Base-by-base conservation (phyloP, 2,329 filamentous ascomycete species). In the Aspergillus pseudoviridinutans region DNA sequence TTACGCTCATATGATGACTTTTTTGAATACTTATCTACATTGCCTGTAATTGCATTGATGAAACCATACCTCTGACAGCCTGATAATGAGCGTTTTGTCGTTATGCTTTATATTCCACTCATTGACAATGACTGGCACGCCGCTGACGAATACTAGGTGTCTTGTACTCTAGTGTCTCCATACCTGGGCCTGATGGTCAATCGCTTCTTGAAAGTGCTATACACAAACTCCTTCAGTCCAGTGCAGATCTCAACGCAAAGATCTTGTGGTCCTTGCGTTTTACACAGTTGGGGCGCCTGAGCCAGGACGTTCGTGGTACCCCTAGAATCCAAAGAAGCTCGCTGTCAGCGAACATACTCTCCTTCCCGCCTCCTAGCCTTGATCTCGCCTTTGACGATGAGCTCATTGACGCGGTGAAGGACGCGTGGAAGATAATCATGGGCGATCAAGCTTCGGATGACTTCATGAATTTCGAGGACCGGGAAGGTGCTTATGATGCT, bases 11-110 rank as follows among this genome's bases (percentile, higher is more conserved):
- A 89, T 92, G 93, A 97, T 97, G 92, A 96, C 82, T 66, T 76
- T 77, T 78, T 84, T 78, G 61, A 95, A 94, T 91, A 92, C 92
- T 97, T 97, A 97, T 97, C 93, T 97, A 97, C 93, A 97, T 97
- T 97, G 92, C 90, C 93, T 92, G 93, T 74, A 96, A 89, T 79
- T 79, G 76, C 83, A 83, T 88, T 96, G 92, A 95, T 87, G 92
- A 94, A 83, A 83, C 82, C 74, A 61, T 81, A 81, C 56, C 20
- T 92, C 89, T 93, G 87, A 93, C 87, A 91, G 87, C 79, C 91
- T 96, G 91, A 95, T 85, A 68, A 78, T 80, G 77, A 80, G 74
- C 72, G 25, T 53, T 61, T 46, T 4, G 64, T 52, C n/a, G 49
- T 58, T 55, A 56, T 51, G 32, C 64, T 57, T 57, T 56, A 50